Conservation (phyloP, 345 rosid genomes). For the Alliaria petiolata region DNA sequence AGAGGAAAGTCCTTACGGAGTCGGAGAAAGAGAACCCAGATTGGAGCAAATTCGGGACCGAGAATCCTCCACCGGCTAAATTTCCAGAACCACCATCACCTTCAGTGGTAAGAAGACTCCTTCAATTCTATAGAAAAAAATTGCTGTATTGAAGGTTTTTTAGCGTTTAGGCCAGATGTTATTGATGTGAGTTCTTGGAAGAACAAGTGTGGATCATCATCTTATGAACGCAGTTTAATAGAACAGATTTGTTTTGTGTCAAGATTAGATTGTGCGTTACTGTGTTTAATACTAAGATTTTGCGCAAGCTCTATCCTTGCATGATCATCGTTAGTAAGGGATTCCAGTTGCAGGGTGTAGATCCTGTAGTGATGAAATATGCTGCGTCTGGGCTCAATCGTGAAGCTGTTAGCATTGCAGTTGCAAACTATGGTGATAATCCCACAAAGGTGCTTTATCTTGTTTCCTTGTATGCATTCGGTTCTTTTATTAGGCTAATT, state of each 20-base stretch:
- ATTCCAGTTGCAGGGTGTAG: conserved; percentile 49
- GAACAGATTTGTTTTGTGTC: not conserved
- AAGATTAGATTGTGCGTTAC: not conserved
- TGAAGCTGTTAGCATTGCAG: conserved; percentile 68
- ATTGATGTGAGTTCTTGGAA: too few species aligned
- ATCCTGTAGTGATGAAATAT: conserved; percentile 66
- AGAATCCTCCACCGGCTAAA: conserved; percentile 49
- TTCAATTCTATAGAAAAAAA: not conserved
- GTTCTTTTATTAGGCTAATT: not conserved
- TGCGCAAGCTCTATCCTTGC: not conserved
- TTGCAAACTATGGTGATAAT: conserved; percentile 84
- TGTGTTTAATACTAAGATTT: not conserved
- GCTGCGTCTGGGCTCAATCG: conserved; percentile 57
- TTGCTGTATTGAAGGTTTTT: not conserved
- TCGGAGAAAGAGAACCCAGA: conserved; percentile 67
- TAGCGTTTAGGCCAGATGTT: too few species aligned
- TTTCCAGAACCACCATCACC: conserved; percentile 42
- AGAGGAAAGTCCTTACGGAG: conserved; percentile 64
- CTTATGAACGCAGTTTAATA: not conserved
- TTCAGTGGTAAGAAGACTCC: conserved; percentile 36
- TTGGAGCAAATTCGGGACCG: conserved; percentile 66
- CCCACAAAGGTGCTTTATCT: conserved; percentile 59
- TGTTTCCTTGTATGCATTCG: not conserved
- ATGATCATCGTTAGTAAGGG: not conserved
- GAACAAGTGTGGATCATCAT: not conserved